phyloP scores from a whole-genome alignment of 2,329 filamentous ascomycete species.

The Nothophaeocryptopus gaeumannii region DNA sequence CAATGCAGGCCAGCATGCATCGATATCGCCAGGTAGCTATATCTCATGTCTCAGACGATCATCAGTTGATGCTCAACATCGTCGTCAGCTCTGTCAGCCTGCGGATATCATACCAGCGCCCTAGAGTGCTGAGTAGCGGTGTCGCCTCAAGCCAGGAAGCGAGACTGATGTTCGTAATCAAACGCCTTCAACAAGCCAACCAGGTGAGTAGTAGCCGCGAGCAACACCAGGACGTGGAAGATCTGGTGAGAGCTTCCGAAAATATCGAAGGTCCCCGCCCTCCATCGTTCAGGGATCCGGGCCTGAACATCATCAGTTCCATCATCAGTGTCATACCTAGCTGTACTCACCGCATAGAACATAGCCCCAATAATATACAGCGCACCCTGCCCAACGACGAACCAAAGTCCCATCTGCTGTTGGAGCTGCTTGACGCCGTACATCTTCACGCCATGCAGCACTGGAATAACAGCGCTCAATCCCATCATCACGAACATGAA shows the following conservation, averaged over 20 bases:
- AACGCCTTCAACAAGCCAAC: conserved; percentile 80
- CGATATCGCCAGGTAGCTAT: too few relatives aligned
- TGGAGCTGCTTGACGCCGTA: conserved; percentile 67
- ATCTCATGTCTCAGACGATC: not conserved
- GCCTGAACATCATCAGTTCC: conserved; percentile 45
- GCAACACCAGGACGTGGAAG: conserved; percentile 84
- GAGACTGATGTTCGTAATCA: conserved; percentile 66
- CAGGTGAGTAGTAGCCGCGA: conserved; percentile 78
- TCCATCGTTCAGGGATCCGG: conserved; percentile 77
- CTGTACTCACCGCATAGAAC: conserved; percentile 70
- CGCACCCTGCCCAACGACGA: conserved; percentile 74
- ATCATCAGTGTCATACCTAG: not conserved
- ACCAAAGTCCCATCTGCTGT: conserved; percentile 73
- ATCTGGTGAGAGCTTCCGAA: conserved; percentile 94
- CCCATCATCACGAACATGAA: conserved; percentile 88
- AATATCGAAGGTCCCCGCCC: conserved; percentile 79
- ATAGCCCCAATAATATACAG: conserved; percentile 83
- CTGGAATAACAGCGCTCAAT: conserved; percentile 75
- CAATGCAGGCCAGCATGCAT: too few relatives aligned
- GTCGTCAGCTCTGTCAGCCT: conserved; percentile 2
- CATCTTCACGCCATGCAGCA: conserved; percentile 69
- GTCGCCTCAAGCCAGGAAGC: not conserved
- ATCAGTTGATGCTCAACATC: not conserved
- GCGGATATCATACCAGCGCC: too few relatives aligned
- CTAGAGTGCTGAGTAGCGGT: too few relatives aligned